Conservation (phyloP, 108 stramenopile species). For the Cyclotella cryptica region DNA sequence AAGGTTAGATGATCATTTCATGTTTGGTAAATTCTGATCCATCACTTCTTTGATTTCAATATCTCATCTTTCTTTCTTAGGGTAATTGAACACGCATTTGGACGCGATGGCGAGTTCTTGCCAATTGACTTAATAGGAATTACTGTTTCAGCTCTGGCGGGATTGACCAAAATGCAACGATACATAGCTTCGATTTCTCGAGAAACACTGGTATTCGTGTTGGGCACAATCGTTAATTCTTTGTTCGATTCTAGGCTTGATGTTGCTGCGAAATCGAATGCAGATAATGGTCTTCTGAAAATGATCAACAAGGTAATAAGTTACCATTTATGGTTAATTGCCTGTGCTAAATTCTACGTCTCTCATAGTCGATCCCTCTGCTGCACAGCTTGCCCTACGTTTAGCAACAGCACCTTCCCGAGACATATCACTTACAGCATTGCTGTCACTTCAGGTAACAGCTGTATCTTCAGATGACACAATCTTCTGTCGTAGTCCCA, state of each 20-base stretch:
- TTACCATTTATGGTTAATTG: background rate
- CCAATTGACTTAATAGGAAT: constrained; percentile 72
- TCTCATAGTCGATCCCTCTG: background rate
- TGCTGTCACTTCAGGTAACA: constrained; percentile 70
- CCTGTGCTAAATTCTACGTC: background rate
- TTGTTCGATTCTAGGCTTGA: constrained; percentile 74
- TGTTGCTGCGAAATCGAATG: too few relatives aligned
- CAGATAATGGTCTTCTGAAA: constrained; percentile 48
- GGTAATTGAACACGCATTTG: constrained; percentile 71
- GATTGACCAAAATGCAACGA: constrained; percentile 60
- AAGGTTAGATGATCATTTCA: too few relatives aligned
- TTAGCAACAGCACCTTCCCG: constrained; percentile 20
- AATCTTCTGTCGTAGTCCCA: constrained; percentile 37
- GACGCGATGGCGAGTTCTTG: constrained; percentile 60
- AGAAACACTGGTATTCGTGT: constrained; percentile 60
- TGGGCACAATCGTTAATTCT: constrained; percentile 61
- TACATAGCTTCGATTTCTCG: constrained; percentile 46
- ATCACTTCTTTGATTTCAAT: too few relatives aligned
- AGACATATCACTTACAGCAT: constrained; percentile 43
- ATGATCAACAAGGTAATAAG: constrained; percentile 78
- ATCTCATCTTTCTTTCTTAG: constrained; percentile 34
- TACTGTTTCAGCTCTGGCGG: constrained; percentile 63
- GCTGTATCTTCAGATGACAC: constrained; percentile 38
- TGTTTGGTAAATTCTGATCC: too few relatives aligned
- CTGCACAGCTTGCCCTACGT: constrained; percentile 30